phyloP scores from a whole-genome alignment of 1,284 basidiomycete species.

The Wolfiporia cocos region DNA sequence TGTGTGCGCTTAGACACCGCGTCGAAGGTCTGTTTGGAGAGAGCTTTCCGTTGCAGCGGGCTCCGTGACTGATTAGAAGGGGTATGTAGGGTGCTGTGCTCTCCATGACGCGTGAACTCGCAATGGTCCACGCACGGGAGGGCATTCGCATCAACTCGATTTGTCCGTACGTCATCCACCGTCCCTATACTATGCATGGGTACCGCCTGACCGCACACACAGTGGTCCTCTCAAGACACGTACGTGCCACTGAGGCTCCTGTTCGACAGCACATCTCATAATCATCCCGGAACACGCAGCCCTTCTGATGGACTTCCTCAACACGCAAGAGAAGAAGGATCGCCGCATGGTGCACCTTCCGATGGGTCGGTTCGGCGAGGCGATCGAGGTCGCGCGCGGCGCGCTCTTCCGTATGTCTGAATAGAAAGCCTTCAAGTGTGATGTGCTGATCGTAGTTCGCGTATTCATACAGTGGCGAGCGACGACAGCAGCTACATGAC shows the following conservation, averaged over 20 bases:
- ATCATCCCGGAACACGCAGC: slow-evolving; percentile 38
- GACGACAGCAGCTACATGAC: slow-evolving; percentile 85
- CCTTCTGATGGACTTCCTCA: slow-evolving; percentile 95
- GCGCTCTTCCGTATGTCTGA: slow-evolving; percentile 79
- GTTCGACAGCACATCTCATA: background rate
- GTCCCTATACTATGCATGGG: background rate
- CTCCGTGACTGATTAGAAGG: slow-evolving; percentile 81
- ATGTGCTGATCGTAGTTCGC: no score
- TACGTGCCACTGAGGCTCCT: slow-evolving; percentile 31
- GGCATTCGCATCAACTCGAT: slow-evolving; percentile 94
- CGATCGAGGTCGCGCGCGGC: slow-evolving; percentile 88
- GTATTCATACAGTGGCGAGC: slow-evolving; percentile 66
- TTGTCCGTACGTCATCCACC: slow-evolving; percentile 71
- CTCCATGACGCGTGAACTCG: slow-evolving; percentile 96
- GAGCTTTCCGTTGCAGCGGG: background rate
- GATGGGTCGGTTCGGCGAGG: slow-evolving; percentile 96
- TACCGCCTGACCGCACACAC: slow-evolving; percentile 9
- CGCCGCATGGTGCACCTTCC: slow-evolving; percentile 89
- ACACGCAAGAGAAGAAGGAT: slow-evolving; percentile 94
- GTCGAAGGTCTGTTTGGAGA: slow-evolving; percentile 61
- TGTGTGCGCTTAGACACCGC: slow-evolving; percentile 62
- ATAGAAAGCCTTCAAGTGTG: no score
- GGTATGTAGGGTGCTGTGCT: slow-evolving; percentile 82
- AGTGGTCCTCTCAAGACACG: slow-evolving; percentile 91
- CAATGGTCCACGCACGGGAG: slow-evolving; percentile 95